A percentile compares a stretch with the other conserved stretches of the same genome.
Evolutionary conservation across 495 filamentous ascomycete species (phyloP).

Genomic region (Jackrogersella minutella): DNA sequence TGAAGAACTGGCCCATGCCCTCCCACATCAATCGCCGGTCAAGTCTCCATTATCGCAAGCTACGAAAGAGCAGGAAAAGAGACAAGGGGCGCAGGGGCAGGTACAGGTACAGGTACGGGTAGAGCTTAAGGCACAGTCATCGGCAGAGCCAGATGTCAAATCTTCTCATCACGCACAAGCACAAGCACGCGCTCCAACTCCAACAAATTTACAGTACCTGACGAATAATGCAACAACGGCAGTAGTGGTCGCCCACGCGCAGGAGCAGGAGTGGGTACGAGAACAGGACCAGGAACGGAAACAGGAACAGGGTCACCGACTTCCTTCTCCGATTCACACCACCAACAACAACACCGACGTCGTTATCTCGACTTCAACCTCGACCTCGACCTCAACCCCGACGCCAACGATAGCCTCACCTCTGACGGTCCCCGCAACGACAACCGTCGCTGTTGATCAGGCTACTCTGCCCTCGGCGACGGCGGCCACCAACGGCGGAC

Average conservation of each 20-base stretch:
- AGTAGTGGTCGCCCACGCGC: constrained; percentile 34
- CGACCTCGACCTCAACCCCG: constrained; percentile 12
- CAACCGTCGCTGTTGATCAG: constrained; percentile 24
- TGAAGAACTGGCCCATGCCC: constrained; percentile 48
- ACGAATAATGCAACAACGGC: constrained; percentile 34
- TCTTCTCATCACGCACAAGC: constrained; percentile 8
- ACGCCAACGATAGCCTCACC: constrained; percentile 26
- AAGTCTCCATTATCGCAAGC: constrained; percentile 38
- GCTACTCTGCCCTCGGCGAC: constrained; percentile 26
- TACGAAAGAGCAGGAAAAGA: constrained; percentile 40
- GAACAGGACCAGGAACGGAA: constrained; percentile 33
- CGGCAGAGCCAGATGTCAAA: constrained; percentile 20
- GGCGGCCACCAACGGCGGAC: constrained; percentile 29
- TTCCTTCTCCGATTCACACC: constrained; percentile 28
- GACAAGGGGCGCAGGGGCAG: constrained; percentile 39
- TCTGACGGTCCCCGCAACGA: constrained; percentile 3
- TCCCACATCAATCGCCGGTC: constrained; percentile 42
- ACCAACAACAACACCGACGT: constrained; percentile 26
- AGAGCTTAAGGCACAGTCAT: constrained; percentile 15
- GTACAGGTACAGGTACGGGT: constrained; percentile 38
- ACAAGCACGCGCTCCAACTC: constrained; percentile 33
- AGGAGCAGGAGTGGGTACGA: constrained; percentile 42
- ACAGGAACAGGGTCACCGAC: constrained; percentile 17
- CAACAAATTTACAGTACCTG: constrained; percentile 22
- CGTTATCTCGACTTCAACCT: constrained; percentile 18